Percentiles rank a stretch among this genome's conserved stretches.
phyloP scores from a whole-genome alignment of 768 basidiomycete species.

The Lepiota venenata region DNA sequence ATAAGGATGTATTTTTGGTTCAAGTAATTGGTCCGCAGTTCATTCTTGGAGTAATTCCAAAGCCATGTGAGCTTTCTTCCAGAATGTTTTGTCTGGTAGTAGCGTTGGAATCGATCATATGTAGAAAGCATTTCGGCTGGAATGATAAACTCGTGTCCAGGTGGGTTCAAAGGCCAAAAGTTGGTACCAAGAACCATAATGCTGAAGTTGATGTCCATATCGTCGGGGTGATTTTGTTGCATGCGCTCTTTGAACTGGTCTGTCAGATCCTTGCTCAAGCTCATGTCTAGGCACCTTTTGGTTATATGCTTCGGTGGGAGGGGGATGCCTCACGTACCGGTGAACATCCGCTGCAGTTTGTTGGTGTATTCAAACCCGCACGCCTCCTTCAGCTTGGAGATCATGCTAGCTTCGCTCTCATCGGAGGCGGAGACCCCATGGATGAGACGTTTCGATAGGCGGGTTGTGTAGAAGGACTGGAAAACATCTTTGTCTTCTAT shows the following conservation, averaged over 20 bases:
- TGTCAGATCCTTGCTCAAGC: slow-evolving; percentile 90
- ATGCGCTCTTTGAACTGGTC: slow-evolving; percentile 94
- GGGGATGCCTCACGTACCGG: slow-evolving; percentile 46
- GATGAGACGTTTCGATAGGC: slow-evolving; percentile 89
- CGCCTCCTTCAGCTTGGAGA: slow-evolving; percentile 93
- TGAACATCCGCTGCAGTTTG: slow-evolving; percentile 97
- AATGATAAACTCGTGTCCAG: slow-evolving; percentile 82
- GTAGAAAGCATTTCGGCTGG: slow-evolving; percentile 84
- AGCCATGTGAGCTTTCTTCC: slow-evolving; percentile 97
- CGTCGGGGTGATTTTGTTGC: slow-evolving; percentile 73
- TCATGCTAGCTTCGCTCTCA: slow-evolving; percentile 97
- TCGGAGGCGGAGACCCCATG: slow-evolving; percentile 90
- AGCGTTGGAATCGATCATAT: slow-evolving; percentile 88
- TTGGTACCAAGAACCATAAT: slow-evolving; percentile 94
- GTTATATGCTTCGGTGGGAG: neutral
- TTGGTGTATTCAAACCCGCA: slow-evolving; percentile 97
- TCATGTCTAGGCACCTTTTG: slow-evolving; percentile 64
- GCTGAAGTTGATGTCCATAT: slow-evolving; percentile 86
- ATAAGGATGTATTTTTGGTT: slow-evolving; percentile 95
- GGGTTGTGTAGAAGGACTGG: slow-evolving; percentile 96
- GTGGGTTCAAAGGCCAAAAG: slow-evolving; percentile 91
- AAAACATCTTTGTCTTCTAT: slow-evolving; percentile 99
- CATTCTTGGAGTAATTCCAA: slow-evolving; percentile 98
- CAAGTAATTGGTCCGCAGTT: slow-evolving; percentile 89
- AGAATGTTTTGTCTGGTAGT: slow-evolving; percentile 91